Conservation (phyloP, 192 early-diverging fungal species). For the Thamnidium elegans region DNA sequence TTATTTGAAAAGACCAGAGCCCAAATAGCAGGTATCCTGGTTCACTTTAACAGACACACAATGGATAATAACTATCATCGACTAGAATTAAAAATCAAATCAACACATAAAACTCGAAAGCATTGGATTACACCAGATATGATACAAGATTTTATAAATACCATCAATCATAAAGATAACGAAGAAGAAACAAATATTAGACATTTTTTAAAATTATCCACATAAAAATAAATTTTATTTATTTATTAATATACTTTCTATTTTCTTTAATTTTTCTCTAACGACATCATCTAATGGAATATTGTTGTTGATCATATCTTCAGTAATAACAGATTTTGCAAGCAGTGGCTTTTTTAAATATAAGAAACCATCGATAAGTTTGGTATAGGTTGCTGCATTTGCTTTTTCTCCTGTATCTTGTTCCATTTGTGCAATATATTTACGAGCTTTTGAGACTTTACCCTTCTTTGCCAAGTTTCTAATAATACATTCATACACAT, state of each 20-base stretch:
- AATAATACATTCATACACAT: slow-evolving; percentile 18
- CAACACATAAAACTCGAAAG: background rate
- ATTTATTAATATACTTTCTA: background rate
- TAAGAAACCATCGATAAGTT: slow-evolving; percentile 19
- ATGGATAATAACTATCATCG: background rate
- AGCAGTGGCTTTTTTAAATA: background rate
- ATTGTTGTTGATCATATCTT: slow-evolving; percentile 16
- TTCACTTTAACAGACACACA: slow-evolving; percentile 9
- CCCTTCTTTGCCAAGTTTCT: slow-evolving; percentile 13
- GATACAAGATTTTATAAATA: slow-evolving; percentile 1
- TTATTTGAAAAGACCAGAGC: slow-evolving; percentile 16
- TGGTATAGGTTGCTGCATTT: slow-evolving; percentile 12
- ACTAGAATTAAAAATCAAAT: background rate
- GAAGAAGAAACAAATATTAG: slow-evolving; percentile 3
- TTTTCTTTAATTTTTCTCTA: slow-evolving; percentile 1
- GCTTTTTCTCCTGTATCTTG: slow-evolving; percentile 6
- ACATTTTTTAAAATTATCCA: background rate
- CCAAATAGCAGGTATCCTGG: slow-evolving; percentile 7
- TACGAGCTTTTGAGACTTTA: slow-evolving; percentile 17
- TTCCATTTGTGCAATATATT: slow-evolving; percentile 23
- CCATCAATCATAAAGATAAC: background rate
- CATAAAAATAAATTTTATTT: background rate
- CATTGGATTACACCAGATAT: slow-evolving; percentile 10
- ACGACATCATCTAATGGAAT: background rate
- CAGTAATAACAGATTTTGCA: slow-evolving; percentile 14